These are phyloP conservation scores for Eucalyptus pumila DNA, from an alignment of 345 rosid genomes.

Conservation along the genomic window DNA sequence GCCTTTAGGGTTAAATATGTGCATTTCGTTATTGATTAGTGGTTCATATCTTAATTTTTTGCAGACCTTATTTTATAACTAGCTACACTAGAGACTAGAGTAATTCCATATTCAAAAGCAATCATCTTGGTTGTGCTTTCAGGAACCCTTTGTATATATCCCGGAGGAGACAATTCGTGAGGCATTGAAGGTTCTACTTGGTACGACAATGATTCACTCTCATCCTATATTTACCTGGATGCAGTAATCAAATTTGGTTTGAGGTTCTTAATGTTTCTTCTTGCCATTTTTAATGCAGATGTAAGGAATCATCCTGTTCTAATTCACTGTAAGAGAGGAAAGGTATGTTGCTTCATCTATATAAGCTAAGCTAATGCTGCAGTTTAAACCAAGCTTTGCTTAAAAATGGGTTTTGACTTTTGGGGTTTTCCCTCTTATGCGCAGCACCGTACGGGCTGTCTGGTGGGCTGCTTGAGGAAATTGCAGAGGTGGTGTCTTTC, in stretches of 20 bases:
- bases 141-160: slow-evolving; percentile 83
- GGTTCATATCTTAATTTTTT: neutral
- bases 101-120: neutral
- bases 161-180: slow-evolving; percentile 71
- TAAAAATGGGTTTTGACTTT: neutral
- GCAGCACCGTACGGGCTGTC: slow-evolving; percentile 95
- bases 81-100: neutral
- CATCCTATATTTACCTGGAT: neutral
- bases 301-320: slow-evolving; percentile 82
- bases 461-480: slow-evolving; percentile 92
- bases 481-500: slow-evolving; percentile 82
- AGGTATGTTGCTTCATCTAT: slow-evolving; percentile 27
- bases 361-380: neutral
- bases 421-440: neutral
- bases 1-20: neutral
- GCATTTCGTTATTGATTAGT: neutral
- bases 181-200: slow-evolving; percentile 81
- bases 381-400: neutral
- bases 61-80: neutral
- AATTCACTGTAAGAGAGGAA: slow-evolving; percentile 91
- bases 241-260: neutral
- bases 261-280: neutral
- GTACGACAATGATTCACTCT: slow-evolving; percentile 18
- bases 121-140: slow-evolving; percentile 4
- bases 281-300: slow-evolving; percentile 26